These are phyloP conservation scores for Rosa rugosa DNA, from an alignment of 306 rosid genomes.

Conservation along the genomic window DNA sequence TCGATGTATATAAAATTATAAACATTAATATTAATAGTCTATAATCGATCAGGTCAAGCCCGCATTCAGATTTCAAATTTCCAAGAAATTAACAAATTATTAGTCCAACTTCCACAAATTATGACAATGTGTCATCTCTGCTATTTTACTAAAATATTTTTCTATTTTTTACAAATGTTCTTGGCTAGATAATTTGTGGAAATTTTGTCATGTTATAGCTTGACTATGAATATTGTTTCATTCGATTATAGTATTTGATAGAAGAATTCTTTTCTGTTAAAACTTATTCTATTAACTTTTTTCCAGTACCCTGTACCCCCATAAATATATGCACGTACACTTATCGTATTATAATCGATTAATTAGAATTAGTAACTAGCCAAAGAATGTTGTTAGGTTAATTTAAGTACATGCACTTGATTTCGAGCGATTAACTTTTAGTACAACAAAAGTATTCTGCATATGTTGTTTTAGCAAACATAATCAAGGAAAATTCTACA, in stretches of 20 bases:
- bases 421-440: neutral
- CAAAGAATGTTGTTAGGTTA: no score
- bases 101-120: neutral
- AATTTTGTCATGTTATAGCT: neutral
- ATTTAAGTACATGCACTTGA: no score
- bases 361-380: no score
- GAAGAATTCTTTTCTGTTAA: no score
- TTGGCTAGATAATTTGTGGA: neutral
- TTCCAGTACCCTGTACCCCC: no score
- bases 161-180: neutral
- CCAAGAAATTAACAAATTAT: neutral
- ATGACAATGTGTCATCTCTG: neutral
- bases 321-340: no score
- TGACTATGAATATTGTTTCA: neutral
- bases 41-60: neutral
- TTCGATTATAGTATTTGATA: no score
- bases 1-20: neutral
- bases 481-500: no score
- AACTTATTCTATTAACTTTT: no score
- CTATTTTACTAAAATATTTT: neutral
- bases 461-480: neutral
- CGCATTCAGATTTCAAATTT: neutral
- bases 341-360: no score
- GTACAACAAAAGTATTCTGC: neutral
- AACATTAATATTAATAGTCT: neutral